A percentile compares a stretch with the other conserved stretches of the same genome.
Conservation (phyloP, 2,329 filamentous ascomycete genomes). For the Trichoderma citrinoviride region DNA sequence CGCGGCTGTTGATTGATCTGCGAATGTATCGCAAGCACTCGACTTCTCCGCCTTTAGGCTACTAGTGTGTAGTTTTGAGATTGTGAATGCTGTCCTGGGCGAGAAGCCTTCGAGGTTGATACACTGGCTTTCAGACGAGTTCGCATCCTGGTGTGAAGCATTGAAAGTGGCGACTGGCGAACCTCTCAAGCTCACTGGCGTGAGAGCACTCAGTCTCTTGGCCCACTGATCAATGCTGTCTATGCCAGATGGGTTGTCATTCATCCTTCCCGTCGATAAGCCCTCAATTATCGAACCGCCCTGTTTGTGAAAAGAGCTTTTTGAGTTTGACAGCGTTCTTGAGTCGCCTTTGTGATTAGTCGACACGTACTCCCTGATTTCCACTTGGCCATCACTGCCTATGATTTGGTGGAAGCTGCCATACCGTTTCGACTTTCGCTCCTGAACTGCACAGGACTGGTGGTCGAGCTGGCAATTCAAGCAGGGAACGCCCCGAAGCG, state of each 20-base stretch:
- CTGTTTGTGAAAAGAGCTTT: neutral
- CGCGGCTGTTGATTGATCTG: neutral
- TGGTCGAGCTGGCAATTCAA: constrained; percentile 24
- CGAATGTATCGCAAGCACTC: neutral
- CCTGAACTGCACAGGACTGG: constrained; percentile 17
- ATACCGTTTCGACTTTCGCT: constrained; percentile 20
- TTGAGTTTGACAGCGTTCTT: neutral
- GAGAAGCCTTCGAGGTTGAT: constrained; percentile 8
- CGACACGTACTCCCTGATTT: neutral
- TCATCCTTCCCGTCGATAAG: neutral
- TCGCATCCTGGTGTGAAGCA: neutral
- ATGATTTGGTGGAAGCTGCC: neutral
- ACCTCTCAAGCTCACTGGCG: neutral
- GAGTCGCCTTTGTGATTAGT: neutral
- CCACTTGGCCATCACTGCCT: neutral
- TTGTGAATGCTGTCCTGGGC: neutral
- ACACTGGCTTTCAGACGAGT: neutral
- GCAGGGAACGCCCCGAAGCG: constrained; percentile 21
- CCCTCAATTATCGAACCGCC: neutral
- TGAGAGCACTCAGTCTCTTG: neutral
- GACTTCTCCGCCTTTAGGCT: neutral
- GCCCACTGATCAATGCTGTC: constrained; percentile 18
- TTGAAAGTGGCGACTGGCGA: neutral
- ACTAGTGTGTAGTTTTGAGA: neutral
- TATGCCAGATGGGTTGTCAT: constrained; percentile 9